Base-by-base conservation (phyloP, 495 filamentous ascomycete genomes). In the Neurospora sp. region DNA sequence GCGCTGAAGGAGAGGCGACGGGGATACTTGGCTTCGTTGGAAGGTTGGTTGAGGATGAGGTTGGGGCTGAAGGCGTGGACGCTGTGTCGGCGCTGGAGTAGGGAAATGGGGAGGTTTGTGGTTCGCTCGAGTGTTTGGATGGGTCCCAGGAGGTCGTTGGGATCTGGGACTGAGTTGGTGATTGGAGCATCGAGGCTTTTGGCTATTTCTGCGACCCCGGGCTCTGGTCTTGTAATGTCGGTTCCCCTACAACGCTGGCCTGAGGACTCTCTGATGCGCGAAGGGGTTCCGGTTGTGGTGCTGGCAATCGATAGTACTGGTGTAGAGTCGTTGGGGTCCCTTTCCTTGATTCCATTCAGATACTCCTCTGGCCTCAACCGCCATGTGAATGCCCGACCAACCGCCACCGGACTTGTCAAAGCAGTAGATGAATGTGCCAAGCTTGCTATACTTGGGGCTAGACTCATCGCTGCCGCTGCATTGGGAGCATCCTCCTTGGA, bases 1-100 rank as follows among this genome's bases (percentile, higher is more conserved):
- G 89, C 86, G 74, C 91, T 92, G 78, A 98, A 98, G 5, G 93
- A 97, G 72, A 98, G 84, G 70, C 94, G 92, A 6, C 94, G 89
- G 0, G 94, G 89, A 87, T 89, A 96, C 71, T 86, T 86, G 18
- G 85, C 84, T 61, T 91, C 87, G 71, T 87, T 83, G 70, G 71
- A 81, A 73, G 81, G 76, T 71, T 74, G 82, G 77, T 79, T 80
- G 14, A 65, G 14, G 7, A 9, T 9, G 22, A 65, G 53, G 14
- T 27, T 65, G 31, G 27, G 53, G 14, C 2, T 65, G 7, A 31
- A 35, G 27, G 3, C 27, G 53, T 65, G 53, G 76, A 85, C 74
- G 73, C 87, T 90, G 40, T 87, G 82, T 5, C 87, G 81, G 27
- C 85, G 83, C 39, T 81, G 80, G 38, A 88, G 80, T 35, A 68